Evolutionary conservation across 768 basidiomycete genomes (phyloP).

Genomic region (Tricholoma matsutake): DNA sequence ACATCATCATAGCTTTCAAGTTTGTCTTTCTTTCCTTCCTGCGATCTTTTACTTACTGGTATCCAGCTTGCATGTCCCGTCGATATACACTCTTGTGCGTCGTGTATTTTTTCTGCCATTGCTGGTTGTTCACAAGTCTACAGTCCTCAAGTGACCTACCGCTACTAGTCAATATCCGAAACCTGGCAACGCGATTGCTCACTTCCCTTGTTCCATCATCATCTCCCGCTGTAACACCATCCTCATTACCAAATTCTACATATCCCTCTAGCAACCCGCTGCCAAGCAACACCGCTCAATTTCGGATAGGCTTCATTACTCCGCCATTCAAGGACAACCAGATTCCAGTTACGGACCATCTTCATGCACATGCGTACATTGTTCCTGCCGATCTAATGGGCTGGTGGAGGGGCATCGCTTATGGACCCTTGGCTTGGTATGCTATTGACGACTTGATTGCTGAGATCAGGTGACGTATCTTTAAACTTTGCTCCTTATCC

Average conservation of each 20-base stretch:
- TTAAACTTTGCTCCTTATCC: background rate
- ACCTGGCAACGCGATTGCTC: slow-evolving; percentile 56
- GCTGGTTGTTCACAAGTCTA: slow-evolving; percentile 7
- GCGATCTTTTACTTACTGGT: slow-evolving; percentile 1
- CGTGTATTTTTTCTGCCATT: slow-evolving; percentile 2
- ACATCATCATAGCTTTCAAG: slow-evolving; percentile 77
- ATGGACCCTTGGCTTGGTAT: slow-evolving; percentile 71
- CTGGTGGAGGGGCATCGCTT: slow-evolving; percentile 71
- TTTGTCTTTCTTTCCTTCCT: slow-evolving; percentile 30
- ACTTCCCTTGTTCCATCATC: slow-evolving; percentile 39
- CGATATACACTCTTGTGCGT: slow-evolving; percentile 69
- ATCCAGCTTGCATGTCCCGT: slow-evolving; percentile 71
- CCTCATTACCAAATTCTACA: slow-evolving; percentile 18
- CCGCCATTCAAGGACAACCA: slow-evolving; percentile 75
- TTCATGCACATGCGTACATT: slow-evolving; percentile 75
- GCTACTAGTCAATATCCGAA: slow-evolving; percentile 60
- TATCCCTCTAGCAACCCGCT: slow-evolving; percentile 22
- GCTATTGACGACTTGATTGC: slow-evolving; percentile 75
- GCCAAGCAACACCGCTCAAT: slow-evolving; percentile 33
- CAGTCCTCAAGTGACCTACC: slow-evolving; percentile 77
- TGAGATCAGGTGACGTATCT: slow-evolving; percentile 62
- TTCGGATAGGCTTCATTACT: slow-evolving; percentile 75
- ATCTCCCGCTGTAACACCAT: slow-evolving; percentile 33
- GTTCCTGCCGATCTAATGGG: slow-evolving; percentile 61
- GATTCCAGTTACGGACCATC: slow-evolving; percentile 76